Conservation (phyloP, 1,139 yeast genomes). For the Geotrichum fermentans region DNA sequence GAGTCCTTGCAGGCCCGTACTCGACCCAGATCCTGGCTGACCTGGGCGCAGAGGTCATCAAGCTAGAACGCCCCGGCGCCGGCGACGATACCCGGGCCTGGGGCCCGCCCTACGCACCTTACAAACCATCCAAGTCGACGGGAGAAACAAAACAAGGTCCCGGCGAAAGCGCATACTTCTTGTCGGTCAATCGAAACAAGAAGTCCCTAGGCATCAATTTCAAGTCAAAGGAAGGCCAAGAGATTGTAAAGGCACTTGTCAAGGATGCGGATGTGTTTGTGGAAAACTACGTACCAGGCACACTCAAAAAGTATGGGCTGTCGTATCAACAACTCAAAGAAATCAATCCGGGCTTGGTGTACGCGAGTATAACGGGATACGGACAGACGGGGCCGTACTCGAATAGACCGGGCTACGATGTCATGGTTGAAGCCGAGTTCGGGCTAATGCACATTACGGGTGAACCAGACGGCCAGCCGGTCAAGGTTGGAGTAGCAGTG, state of each 20-base stretch:
- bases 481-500: conserved; percentile 44
- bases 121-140: conserved; percentile 16
- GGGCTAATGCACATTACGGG: conserved; percentile 46
- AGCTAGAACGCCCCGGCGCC: conserved; percentile 42
- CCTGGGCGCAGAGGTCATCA: conserved; percentile 43
- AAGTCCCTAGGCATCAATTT: conserved; percentile 40
- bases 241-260: conserved; percentile 34
- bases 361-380: conserved; percentile 42
- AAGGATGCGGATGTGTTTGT: conserved; percentile 39
- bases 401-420: conserved; percentile 42
- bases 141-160: conserved; percentile 12
- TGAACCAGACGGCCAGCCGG: conserved; percentile 41
- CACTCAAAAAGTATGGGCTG: conserved; percentile 38
- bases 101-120: conserved; percentile 41
- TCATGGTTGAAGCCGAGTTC: conserved; percentile 46
- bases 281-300: conserved; percentile 43
- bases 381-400: conserved; percentile 40
- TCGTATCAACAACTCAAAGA: conserved; percentile 33
- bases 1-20: conserved; percentile 45
- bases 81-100: conserved; percentile 45
- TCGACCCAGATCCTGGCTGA: conserved; percentile 43
- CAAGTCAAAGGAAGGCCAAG: conserved; percentile 36
- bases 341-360: conserved; percentile 35
- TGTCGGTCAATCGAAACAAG: conserved; percentile 41
- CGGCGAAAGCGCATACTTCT: conserved; percentile 41